A percentile compares a stretch with the other conserved stretches of the same genome.
Evolutionary conservation across 257 asterid species (phyloP).

Genomic region (Petunia secreta): DNA sequence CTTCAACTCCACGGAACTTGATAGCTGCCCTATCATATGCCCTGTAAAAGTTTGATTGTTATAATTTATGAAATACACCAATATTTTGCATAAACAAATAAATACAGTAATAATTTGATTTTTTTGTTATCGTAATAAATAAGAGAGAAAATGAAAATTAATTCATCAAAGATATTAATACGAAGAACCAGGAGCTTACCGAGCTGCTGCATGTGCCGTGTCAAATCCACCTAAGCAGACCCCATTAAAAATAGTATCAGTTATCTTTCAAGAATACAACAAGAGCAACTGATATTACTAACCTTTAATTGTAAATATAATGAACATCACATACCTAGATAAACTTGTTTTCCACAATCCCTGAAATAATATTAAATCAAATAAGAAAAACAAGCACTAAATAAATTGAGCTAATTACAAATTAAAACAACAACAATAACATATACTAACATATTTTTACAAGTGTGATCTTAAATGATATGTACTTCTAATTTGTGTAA

Average conservation of each 20-base stretch:
- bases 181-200: conserved; percentile 50
- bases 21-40: conserved; percentile 99
- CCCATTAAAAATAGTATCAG: not conserved
- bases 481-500: too few relatives aligned
- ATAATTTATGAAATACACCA: too few relatives aligned
- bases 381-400: not conserved
- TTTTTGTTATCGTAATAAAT: too few relatives aligned
- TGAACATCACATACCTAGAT: conserved; percentile 58
- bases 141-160: too few relatives aligned
- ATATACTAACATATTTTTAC: too few relatives aligned
- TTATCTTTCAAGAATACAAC: not conserved
- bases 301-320: not conserved
- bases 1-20: conserved; percentile 93
- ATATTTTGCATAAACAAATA: too few relatives aligned
- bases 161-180: not conserved
- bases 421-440: not conserved
- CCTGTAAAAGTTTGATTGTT: conserved; percentile 40
- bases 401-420: not conserved
- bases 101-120: not conserved
- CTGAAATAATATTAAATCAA: conserved; percentile 43
- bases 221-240: conserved; percentile 81
- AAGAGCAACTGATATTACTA: not conserved
- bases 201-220: conserved; percentile 97
- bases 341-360: conserved; percentile 99
- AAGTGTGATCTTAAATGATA: too few relatives aligned